Conservation (phyloP, 495 filamentous ascomycete genomes). For the Beverwykella pulmonaria region DNA sequence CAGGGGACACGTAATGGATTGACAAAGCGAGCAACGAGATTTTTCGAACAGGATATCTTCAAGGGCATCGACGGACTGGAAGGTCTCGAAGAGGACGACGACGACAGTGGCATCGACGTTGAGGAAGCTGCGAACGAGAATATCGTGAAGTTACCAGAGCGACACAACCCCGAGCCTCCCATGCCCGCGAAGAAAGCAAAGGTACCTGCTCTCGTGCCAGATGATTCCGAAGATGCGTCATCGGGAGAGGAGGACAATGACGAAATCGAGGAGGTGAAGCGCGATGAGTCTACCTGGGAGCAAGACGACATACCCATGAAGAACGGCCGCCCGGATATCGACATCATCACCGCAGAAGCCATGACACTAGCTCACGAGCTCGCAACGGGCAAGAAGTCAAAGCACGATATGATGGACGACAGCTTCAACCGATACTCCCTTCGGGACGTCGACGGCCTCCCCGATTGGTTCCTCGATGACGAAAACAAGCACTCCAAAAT, state of each 20-base stretch:
- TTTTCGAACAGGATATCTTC: constrained; percentile 97
- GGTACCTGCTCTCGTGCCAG: constrained; percentile 8
- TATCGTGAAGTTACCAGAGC: not conserved
- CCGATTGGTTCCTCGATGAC: constrained; percentile 97
- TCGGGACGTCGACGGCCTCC: constrained; percentile 88
- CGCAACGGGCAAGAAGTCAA: constrained; percentile 79
- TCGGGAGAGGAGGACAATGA: constrained; percentile 37
- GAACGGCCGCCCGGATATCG: constrained; percentile 69
- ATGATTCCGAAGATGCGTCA: constrained; percentile 51
- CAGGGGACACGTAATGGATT: constrained; percentile 56
- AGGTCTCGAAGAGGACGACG: constrained; percentile 50
- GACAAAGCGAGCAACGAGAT: constrained; percentile 79
- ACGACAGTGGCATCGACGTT: constrained; percentile 58
- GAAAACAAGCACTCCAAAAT: constrained; percentile 80
- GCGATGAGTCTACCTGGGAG: constrained; percentile 68
- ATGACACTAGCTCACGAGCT: constrained; percentile 97
- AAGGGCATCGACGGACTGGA: constrained; percentile 69
- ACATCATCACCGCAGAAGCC: constrained; percentile 97
- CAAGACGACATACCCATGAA: constrained; percentile 61
- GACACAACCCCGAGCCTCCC: not conserved
- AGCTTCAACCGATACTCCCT: constrained; percentile 90
- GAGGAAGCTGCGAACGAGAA: constrained; percentile 40
- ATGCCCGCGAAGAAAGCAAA: constrained; percentile 11
- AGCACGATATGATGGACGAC: constrained; percentile 79
- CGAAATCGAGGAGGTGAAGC: constrained; percentile 57